Percentiles rank a stretch among this genome's conserved stretches.
Evolutionary conservation across 78 protist species (phyloP).

Genomic region (Protostelium mycophagum): DNA sequence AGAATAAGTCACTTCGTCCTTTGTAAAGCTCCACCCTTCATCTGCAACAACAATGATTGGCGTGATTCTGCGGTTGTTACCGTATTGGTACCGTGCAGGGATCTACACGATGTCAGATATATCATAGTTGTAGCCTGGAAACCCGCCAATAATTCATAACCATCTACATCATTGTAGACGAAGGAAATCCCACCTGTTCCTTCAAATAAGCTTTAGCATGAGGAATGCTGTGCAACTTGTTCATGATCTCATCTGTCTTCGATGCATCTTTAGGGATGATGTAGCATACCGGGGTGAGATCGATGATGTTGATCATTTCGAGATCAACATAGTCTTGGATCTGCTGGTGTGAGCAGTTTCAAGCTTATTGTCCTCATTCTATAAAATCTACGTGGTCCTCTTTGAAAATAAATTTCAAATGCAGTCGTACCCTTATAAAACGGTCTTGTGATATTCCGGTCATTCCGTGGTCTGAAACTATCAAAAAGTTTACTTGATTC

Average conservation of each 20-base stretch:
- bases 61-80: background rate
- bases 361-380: background rate
- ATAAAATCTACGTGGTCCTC: background rate
- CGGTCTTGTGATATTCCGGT: background rate
- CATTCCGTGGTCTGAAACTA: conserved; percentile 53
- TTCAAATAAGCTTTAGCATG: background rate
- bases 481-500: conserved; percentile 7
- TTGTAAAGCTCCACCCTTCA: background rate
- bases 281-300: background rate
- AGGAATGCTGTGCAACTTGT: background rate
- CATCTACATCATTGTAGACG: background rate
- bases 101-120: background rate
- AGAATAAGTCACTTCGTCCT: background rate
- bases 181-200: background rate
- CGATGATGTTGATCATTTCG: background rate
- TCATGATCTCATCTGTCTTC: background rate
- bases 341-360: too few relatives aligned
- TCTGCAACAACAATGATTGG: background rate
- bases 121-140: too few relatives aligned
- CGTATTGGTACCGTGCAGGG: background rate
- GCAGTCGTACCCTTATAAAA: background rate
- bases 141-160: too few relatives aligned
- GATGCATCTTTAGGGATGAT: background rate
- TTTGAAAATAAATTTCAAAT: too few relatives aligned
- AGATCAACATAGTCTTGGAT: background rate